Evolutionary conservation across 2,329 filamentous ascomycete species (phyloP), one percentile per base, ranked within the genome.

Genomic region (Colletotrichum sp.): DNA sequence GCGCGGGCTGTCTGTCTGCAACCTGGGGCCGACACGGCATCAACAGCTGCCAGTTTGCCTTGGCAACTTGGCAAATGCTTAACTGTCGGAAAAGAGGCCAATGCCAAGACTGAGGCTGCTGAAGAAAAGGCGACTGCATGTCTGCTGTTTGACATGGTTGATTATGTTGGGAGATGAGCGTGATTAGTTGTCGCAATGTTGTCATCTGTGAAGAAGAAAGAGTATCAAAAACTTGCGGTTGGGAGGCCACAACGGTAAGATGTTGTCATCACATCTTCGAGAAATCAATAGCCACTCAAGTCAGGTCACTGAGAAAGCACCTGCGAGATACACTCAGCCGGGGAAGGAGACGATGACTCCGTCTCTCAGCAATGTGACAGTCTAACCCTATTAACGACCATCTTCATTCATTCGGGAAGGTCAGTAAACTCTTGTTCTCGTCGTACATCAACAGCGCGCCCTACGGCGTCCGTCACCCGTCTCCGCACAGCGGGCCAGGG

Each of bases 1-100:
- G 55, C 5, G 62, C n/a, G 21, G 39, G 0, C 39, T 49, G 18
- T 36, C 16, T n/a, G 16, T 18, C 32, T 34, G 59, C 49, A 28
- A 36, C 26, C 24, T n/a, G 10, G 16, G 6, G 3, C n/a, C 15
- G 15, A 12, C 57, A 57, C 32, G 24, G 24, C 62, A 49, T 64
- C 15, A 4, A 39, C 21, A 59, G 57, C 32, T 73, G 63, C 57
- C 69, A 24, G 1, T 65, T 28, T 62, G 12, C 30, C 69, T 73
- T 64, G 69, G 73, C 69, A 68, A 68, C 70, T 76, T 72, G 73
- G 73, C 69, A 16, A 72, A 68, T 64, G 73, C 69, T 72, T 64
- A 30, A 24, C 12, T 26, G 39, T n/a, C 10, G 16, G 55, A 24
- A 21, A 52, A 15, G 3, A 36, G 21, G 15, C 1, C 26, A 68